Evolutionary conservation across 805 yeast genomes (phyloP).

Genomic region (Starmerella kuoi): DNA sequence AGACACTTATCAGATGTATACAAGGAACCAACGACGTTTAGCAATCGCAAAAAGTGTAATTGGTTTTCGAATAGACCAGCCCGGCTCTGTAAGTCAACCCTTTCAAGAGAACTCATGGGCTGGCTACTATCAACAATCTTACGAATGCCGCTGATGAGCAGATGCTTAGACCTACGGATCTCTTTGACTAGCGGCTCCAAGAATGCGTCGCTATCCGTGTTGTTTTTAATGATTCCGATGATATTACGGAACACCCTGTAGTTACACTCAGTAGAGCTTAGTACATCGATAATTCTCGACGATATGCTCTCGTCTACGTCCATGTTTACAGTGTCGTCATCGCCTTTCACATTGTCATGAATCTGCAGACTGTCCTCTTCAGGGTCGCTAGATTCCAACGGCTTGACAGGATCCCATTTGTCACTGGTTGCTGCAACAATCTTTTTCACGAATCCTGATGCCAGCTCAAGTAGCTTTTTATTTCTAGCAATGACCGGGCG

Average conservation of each 20-base stretch:
- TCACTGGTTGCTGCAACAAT: background rate
- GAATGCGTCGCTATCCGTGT: constrained; percentile 4
- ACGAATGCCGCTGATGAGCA: background rate
- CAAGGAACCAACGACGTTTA: background rate
- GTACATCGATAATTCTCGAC: background rate
- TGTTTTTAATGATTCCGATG: constrained; percentile 1
- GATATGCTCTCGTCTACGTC: background rate
- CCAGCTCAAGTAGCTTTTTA: background rate
- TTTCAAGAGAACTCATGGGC: background rate
- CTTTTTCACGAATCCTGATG: constrained; percentile 1
- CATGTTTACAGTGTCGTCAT: background rate
- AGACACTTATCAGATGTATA: background rate
- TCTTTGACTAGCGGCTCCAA: constrained; percentile 1
- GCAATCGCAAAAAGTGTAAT: background rate
- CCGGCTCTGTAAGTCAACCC: background rate
- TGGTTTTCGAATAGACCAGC: background rate
- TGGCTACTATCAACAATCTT: background rate
- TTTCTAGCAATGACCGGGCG: background rate
- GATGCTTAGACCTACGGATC: constrained; percentile 3
- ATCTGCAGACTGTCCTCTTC: background rate
- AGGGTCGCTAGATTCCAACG: background rate
- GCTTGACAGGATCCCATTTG: background rate
- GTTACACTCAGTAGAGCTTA: constrained; percentile 11
- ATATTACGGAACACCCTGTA: constrained; percentile 7
- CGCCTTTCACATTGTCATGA: background rate